Conservation (phyloP, 129 eudicot genomes). For the Tanacetum coccineum region DNA sequence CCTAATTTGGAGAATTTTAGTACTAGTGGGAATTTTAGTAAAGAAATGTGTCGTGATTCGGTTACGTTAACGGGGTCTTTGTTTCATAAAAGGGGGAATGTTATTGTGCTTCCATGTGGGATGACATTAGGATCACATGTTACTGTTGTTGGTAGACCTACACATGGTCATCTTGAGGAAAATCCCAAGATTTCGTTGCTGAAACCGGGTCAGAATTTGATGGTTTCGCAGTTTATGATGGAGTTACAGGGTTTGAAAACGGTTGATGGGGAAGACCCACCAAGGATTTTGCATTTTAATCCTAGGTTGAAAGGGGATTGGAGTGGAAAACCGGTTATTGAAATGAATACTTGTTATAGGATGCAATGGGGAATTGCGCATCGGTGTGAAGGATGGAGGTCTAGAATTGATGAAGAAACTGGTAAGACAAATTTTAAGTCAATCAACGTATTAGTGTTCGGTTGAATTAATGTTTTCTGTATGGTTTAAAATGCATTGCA, state of each 20-base stretch:
- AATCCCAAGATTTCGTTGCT: constrained; percentile 56
- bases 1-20: not conserved
- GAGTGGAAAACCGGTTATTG: constrained; percentile 82
- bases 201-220: constrained; percentile 53
- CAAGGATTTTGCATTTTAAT: constrained; percentile 79
- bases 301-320: constrained; percentile 96
- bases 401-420: constrained; percentile 71
- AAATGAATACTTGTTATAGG: constrained; percentile 72
- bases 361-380: constrained; percentile 71
- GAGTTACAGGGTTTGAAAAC: constrained; percentile 91
- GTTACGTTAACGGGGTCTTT: constrained; percentile 42
- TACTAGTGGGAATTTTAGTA: constrained; percentile 17
- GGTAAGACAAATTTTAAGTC: constrained; percentile 38
- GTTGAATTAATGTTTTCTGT: not conserved
- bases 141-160: constrained; percentile 55
- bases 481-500: not conserved
- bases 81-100: constrained; percentile 33
- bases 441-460: not conserved
- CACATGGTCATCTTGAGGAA: constrained; percentile 42
- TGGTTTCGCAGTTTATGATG: constrained; percentile 86
- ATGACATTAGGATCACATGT: constrained; percentile 69
- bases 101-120: constrained; percentile 78
- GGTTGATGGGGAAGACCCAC: constrained; percentile 89
- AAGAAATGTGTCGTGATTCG: constrained; percentile 53
- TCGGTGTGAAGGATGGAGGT: constrained; percentile 72